Evolutionary conservation across 78 protist genomes (phyloP).

Genomic region (Dictyostelium firmibasis): DNA sequence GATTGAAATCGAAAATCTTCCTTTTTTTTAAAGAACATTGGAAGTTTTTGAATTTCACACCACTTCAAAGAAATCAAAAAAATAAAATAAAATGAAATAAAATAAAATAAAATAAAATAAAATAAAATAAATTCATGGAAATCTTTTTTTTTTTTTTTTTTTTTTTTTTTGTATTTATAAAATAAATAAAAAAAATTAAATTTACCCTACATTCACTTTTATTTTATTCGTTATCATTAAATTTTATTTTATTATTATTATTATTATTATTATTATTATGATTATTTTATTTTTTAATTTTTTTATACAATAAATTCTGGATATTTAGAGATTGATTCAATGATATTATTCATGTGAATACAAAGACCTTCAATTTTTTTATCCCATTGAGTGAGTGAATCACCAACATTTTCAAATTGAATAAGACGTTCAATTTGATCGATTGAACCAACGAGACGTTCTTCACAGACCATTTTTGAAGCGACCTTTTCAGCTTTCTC

Average conservation of each 20-base stretch:
- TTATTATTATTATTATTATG: background rate
- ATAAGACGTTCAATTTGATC: constrained; percentile 83
- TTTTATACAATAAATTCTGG: constrained; percentile 62
- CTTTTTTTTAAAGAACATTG: no score
- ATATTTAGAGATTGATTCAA: constrained; percentile 57
- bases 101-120: background rate
- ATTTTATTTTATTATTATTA: background rate
- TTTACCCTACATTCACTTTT: background rate
- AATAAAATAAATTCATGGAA: background rate
- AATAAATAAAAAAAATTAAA: no score
- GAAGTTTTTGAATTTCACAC: no score
- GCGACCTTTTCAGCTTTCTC: constrained; percentile 91
- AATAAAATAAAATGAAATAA: background rate
- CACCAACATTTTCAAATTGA: constrained; percentile 72
- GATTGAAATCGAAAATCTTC: no score
- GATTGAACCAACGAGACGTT: constrained; percentile 84
- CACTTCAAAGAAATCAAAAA: background rate
- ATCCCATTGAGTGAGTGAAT: constrained; percentile 67
- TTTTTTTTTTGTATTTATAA: background rate
- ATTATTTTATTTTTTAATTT: background rate
- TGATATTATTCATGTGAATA: constrained; percentile 73
- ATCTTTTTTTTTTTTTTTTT: background rate
- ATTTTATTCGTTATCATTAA: background rate
- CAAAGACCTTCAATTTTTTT: constrained; percentile 56
- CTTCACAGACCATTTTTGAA: constrained; percentile 91